These are phyloP conservation scores for Auricularia auricula-judae DNA, from an alignment of 768 basidiomycete genomes.

Conservation along the genomic window DNA sequence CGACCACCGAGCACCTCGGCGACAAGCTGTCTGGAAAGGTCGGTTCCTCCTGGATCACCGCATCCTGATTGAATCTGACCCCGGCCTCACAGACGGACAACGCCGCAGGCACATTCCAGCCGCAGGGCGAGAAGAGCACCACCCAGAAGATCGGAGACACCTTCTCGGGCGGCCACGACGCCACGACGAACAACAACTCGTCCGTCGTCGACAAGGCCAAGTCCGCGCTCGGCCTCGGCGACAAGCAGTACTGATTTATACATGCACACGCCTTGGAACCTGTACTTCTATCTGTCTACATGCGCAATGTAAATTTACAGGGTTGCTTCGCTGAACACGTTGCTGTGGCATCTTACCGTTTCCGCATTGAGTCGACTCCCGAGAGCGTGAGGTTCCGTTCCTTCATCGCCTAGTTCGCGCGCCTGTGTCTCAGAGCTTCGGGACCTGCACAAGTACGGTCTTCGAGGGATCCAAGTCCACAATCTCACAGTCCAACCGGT, in stretches of 20 bases:
- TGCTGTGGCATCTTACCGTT: too few species aligned
- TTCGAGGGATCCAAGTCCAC: conserved; percentile 34
- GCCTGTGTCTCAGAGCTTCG: conserved; percentile 3
- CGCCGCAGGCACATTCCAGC: conserved; percentile 35
- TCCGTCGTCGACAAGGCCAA: conserved; percentile 38
- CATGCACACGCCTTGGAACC: background rate
- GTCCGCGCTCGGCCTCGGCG: conserved; percentile 37
- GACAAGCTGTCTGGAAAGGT: conserved; percentile 36
- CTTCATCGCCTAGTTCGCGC: background rate
- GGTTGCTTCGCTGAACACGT: too few species aligned
- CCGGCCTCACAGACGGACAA: conserved; percentile 24
- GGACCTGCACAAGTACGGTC: conserved; percentile 18
- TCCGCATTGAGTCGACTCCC: too few species aligned
- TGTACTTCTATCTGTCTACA: background rate
- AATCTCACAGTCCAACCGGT: conserved; percentile 77
- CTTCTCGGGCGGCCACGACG: conserved; percentile 36
- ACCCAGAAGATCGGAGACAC: conserved; percentile 39
- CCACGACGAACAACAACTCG: conserved; percentile 22
- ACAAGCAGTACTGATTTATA: conserved; percentile 9
- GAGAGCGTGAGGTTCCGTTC: too few species aligned
- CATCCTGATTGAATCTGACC: too few species aligned
- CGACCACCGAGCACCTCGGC: conserved; percentile 34
- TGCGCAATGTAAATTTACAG: background rate
- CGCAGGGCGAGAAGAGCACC: conserved; percentile 44
- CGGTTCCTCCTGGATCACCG: too few species aligned